Evolutionary conservation across 495 filamentous ascomycete species (phyloP).

Genomic region (Echria macrotheca): DNA sequence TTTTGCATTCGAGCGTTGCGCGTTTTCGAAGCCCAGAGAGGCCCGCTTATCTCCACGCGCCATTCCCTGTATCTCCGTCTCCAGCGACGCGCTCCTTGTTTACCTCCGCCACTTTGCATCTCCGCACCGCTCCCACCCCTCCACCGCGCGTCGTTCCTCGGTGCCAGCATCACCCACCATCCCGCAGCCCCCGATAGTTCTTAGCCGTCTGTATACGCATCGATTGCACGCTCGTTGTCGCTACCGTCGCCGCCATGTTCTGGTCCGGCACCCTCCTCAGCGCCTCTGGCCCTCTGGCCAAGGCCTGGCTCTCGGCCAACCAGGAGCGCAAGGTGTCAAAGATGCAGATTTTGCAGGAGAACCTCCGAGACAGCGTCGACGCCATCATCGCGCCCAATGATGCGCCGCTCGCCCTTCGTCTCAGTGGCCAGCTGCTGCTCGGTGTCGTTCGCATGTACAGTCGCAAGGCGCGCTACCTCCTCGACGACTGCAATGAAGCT

Average conservation of each 20-base stretch:
- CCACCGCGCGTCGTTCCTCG: constrained; percentile 1
- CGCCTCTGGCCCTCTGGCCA: constrained; percentile 93
- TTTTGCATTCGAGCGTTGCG: constrained; percentile 9
- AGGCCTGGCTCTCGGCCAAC: constrained; percentile 97
- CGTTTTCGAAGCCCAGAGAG: constrained; percentile 5
- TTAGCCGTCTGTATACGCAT: constrained; percentile 25
- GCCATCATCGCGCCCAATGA: constrained; percentile 92
- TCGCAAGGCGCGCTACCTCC: constrained; percentile 88
- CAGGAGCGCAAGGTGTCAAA: constrained; percentile 96
- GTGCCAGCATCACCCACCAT: constrained; percentile 1
- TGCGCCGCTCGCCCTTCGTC: constrained; percentile 87
- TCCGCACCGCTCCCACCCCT: constrained; percentile 9
- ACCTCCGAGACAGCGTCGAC: constrained; percentile 86
- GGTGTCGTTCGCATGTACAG: constrained; percentile 97
- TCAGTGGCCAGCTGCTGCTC: constrained; percentile 88
- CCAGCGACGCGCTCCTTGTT: constrained; percentile 35
- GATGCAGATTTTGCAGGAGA: constrained; percentile 84
- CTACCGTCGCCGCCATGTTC: constrained; percentile 67
- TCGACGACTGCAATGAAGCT: constrained; percentile 97
- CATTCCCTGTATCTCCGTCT: constrained; percentile 25
- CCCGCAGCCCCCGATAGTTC: constrained; percentile 14
- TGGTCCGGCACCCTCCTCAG: constrained; percentile 95
- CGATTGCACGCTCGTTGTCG: constrained; percentile 27
- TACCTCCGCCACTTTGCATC: constrained; percentile 18
- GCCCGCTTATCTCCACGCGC: constrained; percentile 16